Conservation (phyloP, 768 basidiomycete species). For the Boletus barrowsii region DNA sequence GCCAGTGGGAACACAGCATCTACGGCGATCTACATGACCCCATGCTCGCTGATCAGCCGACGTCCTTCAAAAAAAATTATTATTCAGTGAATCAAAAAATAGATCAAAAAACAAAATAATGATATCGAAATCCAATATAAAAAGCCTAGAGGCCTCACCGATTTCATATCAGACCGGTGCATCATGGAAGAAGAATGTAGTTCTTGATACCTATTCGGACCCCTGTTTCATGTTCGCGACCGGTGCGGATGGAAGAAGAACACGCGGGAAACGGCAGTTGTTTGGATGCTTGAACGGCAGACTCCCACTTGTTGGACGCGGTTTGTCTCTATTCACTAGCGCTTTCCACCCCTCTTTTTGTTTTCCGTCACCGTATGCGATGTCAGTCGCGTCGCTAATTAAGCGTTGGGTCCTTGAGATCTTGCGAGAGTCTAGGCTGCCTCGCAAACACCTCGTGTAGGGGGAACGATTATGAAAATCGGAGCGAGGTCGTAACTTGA, state of each 20-base stretch:
- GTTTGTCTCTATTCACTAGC: too few relatives aligned
- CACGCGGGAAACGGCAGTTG: conserved; percentile 1
- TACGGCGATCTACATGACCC: conserved; percentile 11
- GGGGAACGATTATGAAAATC: neutral
- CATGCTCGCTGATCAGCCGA: conserved; percentile 12
- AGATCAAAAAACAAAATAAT: neutral
- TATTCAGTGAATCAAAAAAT: neutral
- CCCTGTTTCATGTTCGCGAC: conserved; percentile 22
- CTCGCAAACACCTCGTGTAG: conserved; percentile 24
- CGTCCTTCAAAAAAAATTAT: neutral
- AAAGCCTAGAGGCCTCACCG: neutral
- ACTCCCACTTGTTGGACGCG: too few relatives aligned
- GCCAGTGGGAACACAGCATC: neutral
- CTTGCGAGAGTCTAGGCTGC: conserved; percentile 9
- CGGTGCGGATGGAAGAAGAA: conserved; percentile 1
- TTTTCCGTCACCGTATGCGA: neutral
- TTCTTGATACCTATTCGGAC: neutral
- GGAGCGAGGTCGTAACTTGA: neutral
- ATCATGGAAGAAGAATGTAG: conserved; percentile 5
- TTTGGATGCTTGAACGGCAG: neutral
- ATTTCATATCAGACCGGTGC: conserved; percentile 19
- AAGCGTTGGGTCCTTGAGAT: too few relatives aligned
- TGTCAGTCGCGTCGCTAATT: too few relatives aligned
- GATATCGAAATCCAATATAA: neutral
- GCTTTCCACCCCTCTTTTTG: neutral